phyloP scores from a whole-genome alignment of 208 protist species.

The Leishmania tropica region DNA sequence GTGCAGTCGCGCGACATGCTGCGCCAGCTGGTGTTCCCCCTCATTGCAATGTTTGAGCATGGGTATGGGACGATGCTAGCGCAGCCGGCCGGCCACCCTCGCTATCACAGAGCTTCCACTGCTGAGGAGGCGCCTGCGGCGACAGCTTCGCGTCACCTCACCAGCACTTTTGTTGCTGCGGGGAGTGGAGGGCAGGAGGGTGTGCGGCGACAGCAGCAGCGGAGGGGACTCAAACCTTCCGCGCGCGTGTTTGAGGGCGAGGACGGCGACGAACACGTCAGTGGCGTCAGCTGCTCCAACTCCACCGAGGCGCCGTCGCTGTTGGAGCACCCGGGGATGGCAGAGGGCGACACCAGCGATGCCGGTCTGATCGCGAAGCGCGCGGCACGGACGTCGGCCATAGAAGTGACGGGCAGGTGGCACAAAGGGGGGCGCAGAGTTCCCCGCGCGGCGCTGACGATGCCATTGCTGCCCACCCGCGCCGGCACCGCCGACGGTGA shows the following conservation, averaged over 20 bases:
- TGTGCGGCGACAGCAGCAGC: neutral
- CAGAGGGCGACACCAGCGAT: neutral
- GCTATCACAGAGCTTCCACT: neutral
- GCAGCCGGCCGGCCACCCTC: conserved; percentile 11
- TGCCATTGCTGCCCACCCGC: neutral
- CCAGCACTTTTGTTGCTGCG: neutral
- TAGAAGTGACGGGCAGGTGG: neutral
- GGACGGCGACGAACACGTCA: neutral
- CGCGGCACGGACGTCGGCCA: neutral
- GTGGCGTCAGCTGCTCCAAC: neutral
- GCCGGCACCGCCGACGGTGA: neutral
- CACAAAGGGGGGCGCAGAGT: neutral
- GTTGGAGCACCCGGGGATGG: neutral
- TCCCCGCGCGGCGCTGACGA: neutral
- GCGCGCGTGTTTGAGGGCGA: neutral
- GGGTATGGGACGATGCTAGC: conserved; percentile 31
- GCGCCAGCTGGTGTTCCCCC: conserved; percentile 70
- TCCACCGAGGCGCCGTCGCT: neutral
- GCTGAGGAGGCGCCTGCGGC: neutral
- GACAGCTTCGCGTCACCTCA: neutral
- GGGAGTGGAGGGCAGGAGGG: neutral
- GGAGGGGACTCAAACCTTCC: neutral
- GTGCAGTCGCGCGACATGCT: conserved; percentile 58
- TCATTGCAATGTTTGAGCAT: conserved; percentile 73
- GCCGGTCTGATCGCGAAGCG: neutral